Evolutionary conservation across 345 rosid genomes (phyloP).

Genomic region (Kandelia obovata): DNA sequence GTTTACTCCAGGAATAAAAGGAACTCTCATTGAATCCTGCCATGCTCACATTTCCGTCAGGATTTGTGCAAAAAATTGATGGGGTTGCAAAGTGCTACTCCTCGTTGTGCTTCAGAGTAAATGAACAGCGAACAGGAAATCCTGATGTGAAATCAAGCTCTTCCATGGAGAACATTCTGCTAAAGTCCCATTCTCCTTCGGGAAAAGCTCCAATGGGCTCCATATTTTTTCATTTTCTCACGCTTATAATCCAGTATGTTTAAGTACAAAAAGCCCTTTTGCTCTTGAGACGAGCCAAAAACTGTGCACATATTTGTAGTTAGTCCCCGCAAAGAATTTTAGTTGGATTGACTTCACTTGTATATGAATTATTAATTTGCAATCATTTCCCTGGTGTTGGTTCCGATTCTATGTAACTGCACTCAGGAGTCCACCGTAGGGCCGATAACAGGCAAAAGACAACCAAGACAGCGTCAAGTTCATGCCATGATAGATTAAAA

Average conservation of each 20-base stretch:
- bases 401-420: slow-evolving; percentile 37
- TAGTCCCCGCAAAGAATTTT: slow-evolving; percentile 18
- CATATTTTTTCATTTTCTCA: slow-evolving; percentile 15
- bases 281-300: slow-evolving; percentile 26
- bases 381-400: slow-evolving; percentile 31
- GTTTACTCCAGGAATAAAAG: slow-evolving; percentile 22
- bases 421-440: slow-evolving; percentile 48
- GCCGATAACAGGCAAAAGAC: slow-evolving; percentile 43
- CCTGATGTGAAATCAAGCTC: slow-evolving; percentile 33
- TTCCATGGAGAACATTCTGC: slow-evolving; percentile 34
- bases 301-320: slow-evolving; percentile 34
- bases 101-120: slow-evolving; percentile 22
- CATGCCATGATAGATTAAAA: slow-evolving; percentile 37
- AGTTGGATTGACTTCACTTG: slow-evolving; percentile 41
- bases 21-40: slow-evolving; percentile 21
- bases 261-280: not conserved
- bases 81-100: slow-evolving; percentile 13
- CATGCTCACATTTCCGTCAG: slow-evolving; percentile 27
- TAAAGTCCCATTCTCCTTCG: slow-evolving; percentile 48
- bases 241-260: slow-evolving; percentile 1
- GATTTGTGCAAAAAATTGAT: slow-evolving; percentile 19
- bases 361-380: slow-evolving; percentile 20
- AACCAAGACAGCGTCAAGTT: slow-evolving; percentile 47
- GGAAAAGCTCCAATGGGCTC: slow-evolving; percentile 41
- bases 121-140: slow-evolving; percentile 29